Base-by-base conservation (phyloP, 2,329 filamentous ascomycete species). In the Hortaea werneckii region DNA sequence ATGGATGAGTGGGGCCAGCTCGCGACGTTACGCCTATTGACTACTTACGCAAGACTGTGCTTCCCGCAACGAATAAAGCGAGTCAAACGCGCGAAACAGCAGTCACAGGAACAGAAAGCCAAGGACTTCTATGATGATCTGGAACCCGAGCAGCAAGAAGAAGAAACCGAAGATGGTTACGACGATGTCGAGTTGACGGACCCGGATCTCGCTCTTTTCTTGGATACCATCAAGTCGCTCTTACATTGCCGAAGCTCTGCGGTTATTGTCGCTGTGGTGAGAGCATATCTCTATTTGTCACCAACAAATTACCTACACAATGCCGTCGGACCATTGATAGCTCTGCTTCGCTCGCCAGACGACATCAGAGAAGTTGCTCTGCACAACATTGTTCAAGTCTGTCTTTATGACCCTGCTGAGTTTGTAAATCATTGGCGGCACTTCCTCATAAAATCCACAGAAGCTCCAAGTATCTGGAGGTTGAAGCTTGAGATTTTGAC, bases 1-100 rank as follows among this genome's bases (percentile, higher is more conserved):
- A 98, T 98, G 92, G 92, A 98, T 60, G 92, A 98, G 67, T 98
- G 92, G 92, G 85, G 88, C 37, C 92, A 98, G 67, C 66, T 96
- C 44, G 84, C 87, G 2, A 85, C 85, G 2, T 62, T 98, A 55
- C 78, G 81, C 35, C 71, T 98, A 53, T 82, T 96, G 79, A 83
- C 85, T 1, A 71, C 81, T 20, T 98, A 98, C 64, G 81, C 86
- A 1, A 79, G 92, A 45, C 85, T 79, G 61, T 95, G 87, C 64
- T 98, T 98, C 56, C 89, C 92, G 0, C 74, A 76, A 45, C 76
- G 77, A 61, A 83, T 73, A 6, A 72, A 72, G 53, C 80, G 73
- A 53, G 67, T 76, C 2, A 79, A 72, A 37, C 80, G 71, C 54
- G n/a, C n/a, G 3, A 20, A 20, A 4, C 61, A 54, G 58, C 58